phyloP scores from a whole-genome alignment of 2,329 filamentous ascomycete species.

The Talaromyces amestolkiae region DNA sequence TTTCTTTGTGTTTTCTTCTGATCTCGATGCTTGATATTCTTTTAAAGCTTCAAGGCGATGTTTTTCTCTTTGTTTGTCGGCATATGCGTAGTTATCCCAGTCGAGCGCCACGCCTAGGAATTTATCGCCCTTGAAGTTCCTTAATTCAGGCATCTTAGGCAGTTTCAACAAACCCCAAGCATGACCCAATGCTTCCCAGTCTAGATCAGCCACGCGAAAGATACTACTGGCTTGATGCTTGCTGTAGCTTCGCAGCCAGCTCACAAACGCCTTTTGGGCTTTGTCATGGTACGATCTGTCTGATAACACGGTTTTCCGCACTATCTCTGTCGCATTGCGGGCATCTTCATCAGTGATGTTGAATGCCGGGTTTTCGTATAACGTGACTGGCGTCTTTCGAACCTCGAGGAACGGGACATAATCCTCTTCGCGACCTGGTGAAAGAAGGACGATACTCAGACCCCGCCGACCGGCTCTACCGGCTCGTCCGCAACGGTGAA shows the following conservation, averaged over 20 bases:
- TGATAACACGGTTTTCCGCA: slow-evolving; percentile 56
- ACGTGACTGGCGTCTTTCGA: slow-evolving; percentile 76
- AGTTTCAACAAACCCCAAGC: slow-evolving; percentile 84
- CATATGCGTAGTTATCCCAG: slow-evolving; percentile 67
- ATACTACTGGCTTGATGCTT: slow-evolving; percentile 91
- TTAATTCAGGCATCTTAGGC: slow-evolving; percentile 90
- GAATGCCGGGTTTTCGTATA: slow-evolving; percentile 58
- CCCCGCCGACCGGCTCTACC: slow-evolving; percentile 68
- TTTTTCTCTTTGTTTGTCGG: slow-evolving; percentile 69
- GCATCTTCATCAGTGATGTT: slow-evolving; percentile 62
- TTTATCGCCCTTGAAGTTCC: slow-evolving; percentile 67
- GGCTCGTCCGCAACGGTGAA: slow-evolving; percentile 63
- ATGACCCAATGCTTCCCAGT: slow-evolving; percentile 77
- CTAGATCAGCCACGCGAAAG: slow-evolving; percentile 75
- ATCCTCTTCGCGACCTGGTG: slow-evolving; percentile 81
- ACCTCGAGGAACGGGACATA: slow-evolving; percentile 85
- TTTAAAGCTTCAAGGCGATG: slow-evolving; percentile 58
- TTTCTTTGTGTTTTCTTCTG: slow-evolving; percentile 43
- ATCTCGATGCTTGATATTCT: slow-evolving; percentile 43
- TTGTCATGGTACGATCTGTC: slow-evolving; percentile 78
- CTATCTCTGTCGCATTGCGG: slow-evolving; percentile 53
- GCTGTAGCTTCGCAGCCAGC: slow-evolving; percentile 86
- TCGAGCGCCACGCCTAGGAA: slow-evolving; percentile 57
- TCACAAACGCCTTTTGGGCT: slow-evolving; percentile 86
- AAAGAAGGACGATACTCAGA: slow-evolving; percentile 79